phyloP scores from a whole-genome alignment of 495 filamentous ascomycete genomes.

The Penicillium desertorum region DNA sequence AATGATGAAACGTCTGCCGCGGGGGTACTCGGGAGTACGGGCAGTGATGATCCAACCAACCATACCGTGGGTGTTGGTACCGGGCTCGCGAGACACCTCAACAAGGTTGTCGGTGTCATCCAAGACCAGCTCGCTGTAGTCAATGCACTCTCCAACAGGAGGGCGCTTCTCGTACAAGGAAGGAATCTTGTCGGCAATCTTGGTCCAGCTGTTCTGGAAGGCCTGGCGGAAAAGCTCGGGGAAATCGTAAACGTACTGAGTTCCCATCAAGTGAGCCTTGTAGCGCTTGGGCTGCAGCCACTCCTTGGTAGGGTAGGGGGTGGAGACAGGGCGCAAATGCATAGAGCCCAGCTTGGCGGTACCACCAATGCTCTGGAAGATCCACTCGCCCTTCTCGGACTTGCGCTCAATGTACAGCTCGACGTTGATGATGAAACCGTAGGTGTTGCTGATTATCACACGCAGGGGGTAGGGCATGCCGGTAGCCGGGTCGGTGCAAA shows the following conservation, averaged over 20 bases:
- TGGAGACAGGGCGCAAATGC: constrained; percentile 86
- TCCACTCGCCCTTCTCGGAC: constrained; percentile 94
- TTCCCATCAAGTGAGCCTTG: constrained; percentile 98
- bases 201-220: constrained; percentile 91
- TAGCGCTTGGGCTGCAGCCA: constrained; percentile 98
- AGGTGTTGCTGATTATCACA: constrained; percentile 97
- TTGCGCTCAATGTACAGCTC: constrained; percentile 97
- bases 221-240: constrained; percentile 98
- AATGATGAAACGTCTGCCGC: constrained; percentile 87
- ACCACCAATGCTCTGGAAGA: constrained; percentile 96
- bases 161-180: constrained; percentile 78
- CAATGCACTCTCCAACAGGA: constrained; percentile 84
- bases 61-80: constrained; percentile 95
- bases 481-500: constrained; percentile 86
- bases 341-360: constrained; percentile 93
- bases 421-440: constrained; percentile 96
- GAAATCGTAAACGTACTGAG: constrained; percentile 99
- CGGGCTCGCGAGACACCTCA: constrained; percentile 90
- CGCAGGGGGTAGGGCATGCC: constrained; percentile 89
- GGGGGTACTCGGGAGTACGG: constrained; percentile 96
- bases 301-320: constrained; percentile 96
- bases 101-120: constrained; percentile 90
- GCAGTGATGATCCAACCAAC: constrained; percentile 96
- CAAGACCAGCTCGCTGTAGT: constrained; percentile 88
- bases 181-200: constrained; percentile 66